phyloP scores from a whole-genome alignment of 2,329 filamentous ascomycete species.

The Fusarium sp. region DNA sequence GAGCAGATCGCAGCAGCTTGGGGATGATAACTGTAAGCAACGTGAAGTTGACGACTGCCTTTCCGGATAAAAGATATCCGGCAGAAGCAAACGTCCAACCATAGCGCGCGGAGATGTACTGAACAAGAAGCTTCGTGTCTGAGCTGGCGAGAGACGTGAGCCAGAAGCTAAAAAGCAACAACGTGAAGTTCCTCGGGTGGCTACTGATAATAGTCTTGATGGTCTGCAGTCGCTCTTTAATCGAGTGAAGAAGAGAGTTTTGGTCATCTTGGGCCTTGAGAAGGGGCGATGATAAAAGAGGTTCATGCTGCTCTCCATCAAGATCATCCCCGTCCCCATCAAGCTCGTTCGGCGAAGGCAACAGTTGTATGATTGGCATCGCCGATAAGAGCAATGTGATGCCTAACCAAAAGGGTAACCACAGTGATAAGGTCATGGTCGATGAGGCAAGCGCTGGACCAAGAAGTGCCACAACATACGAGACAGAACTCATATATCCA shows the following conservation, averaged over 20 bases:
- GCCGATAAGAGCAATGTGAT: constrained; percentile 36
- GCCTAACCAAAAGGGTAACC: constrained; percentile 57
- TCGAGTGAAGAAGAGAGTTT: constrained; percentile 34
- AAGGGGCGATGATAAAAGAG: constrained; percentile 56
- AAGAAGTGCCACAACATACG: constrained; percentile 61
- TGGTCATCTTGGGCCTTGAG: constrained; percentile 54
- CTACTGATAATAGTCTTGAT: constrained; percentile 53
- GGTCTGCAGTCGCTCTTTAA: constrained; percentile 40
- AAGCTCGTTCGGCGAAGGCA: constrained; percentile 12
- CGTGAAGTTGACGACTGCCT: constrained; percentile 63
- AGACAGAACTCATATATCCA: constrained; percentile 63
- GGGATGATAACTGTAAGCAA: constrained; percentile 60
- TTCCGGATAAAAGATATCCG: constrained; percentile 62
- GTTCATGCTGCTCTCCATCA: constrained; percentile 53
- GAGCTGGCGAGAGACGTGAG: constrained; percentile 64
- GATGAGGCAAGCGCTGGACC: constrained; percentile 62
- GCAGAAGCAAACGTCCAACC: constrained; percentile 61
- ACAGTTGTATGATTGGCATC: constrained; percentile 27
- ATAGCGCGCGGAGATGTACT: constrained; percentile 65
- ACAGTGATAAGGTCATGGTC: constrained; percentile 59
- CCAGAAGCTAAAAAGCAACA: constrained; percentile 61
- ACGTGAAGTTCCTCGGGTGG: constrained; percentile 58
- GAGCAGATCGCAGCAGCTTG: constrained; percentile 48
- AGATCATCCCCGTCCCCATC: neutral
- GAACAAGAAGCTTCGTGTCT: constrained; percentile 64